Evolutionary conservation across 331 rosid species (phyloP), one percentile per base, ranked within the genome.

Genomic region (Erythrophleum ivorense): DNA sequence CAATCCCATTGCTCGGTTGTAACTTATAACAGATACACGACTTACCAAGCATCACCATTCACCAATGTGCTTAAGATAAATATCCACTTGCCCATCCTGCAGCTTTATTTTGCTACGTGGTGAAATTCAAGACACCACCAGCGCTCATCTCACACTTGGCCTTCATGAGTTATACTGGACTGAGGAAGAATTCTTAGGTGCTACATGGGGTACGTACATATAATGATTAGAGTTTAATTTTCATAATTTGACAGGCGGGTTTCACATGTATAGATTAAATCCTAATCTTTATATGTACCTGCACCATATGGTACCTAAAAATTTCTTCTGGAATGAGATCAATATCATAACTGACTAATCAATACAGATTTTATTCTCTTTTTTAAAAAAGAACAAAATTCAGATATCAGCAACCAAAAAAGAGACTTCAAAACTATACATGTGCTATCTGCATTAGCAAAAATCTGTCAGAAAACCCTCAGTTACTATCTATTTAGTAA

Each of bases 401-500:
- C 63, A 58, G 68, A 75, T 38, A 19, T 31, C 38, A 21, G 41
- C 34, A 40, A 75, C 69, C 53, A 75, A 46, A 38, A 57, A 18
- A 4, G 14, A 14, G 67, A 45, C 43, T 55, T 38, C 19, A 3
- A 74, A 75, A 58, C 79, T 75, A 38, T 75, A 75, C 79, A 75
- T 40, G 50, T 55, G 67, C 53, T 40, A 40, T 74, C 54, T 38
- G 78, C 78, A 36, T 11, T 38, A 54, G 53, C 68, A 75, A 55
- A 43, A 40, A 55, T 18, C 68, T 75, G 68, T 55, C 65, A 68
- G 79, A 62, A 64, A 78, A 49, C 24, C 75, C 45, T 45, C 49
- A 57, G 31, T 57, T 70, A 55, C 55, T 79, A 69, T 45, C 31
- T 54, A 73, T 73, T 15, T 3, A 18, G 78, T 11, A 41, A 45